Evolutionary conservation across 1,284 basidiomycete genomes (phyloP).

Genomic region (Takashimella koratensis): DNA sequence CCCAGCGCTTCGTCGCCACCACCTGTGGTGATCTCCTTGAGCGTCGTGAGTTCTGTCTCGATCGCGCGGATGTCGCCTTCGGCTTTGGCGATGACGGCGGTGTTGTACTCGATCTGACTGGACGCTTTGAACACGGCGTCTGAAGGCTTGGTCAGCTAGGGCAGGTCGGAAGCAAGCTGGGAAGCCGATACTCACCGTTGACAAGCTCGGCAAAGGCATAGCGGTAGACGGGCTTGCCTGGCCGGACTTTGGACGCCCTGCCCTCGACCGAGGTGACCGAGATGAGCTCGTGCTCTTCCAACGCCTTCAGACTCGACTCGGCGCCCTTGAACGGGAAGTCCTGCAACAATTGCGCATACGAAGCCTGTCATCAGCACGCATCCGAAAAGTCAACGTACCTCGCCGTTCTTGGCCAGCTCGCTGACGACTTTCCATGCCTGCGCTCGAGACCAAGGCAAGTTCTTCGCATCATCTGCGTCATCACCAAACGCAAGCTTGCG

Average conservation of each 20-base stretch:
- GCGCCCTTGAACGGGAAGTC: conserved; percentile 91
- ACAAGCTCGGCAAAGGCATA: conserved; percentile 80
- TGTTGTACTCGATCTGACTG: conserved; percentile 76
- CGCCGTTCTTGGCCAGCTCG: conserved; percentile 63
- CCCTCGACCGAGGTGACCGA: conserved; percentile 72
- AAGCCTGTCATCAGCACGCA: conserved; percentile 53
- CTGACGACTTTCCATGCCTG: conserved; percentile 86
- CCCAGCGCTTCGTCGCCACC: conserved; percentile 41
- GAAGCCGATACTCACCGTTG: conserved; percentile 55
- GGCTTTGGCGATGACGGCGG: conserved; percentile 63
- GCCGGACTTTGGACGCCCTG: conserved; percentile 75
- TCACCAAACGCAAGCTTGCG: conserved; percentile 92
- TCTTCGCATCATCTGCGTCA: conserved; percentile 78
- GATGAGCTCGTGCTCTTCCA: conserved; percentile 89
- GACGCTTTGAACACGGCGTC: conserved; percentile 76
- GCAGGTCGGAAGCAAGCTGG: neutral
- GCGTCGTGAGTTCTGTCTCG: conserved; percentile 68
- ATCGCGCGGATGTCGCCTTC: conserved; percentile 65
- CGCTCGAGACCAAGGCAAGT: conserved; percentile 74
- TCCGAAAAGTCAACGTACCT: conserved; percentile 53
- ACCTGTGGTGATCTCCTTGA: conserved; percentile 58
- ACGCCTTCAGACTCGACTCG: conserved; percentile 70
- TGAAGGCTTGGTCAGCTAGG: conserved; percentile 27
- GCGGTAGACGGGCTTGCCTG: conserved; percentile 85
- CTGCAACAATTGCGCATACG: conserved; percentile 77